phyloP scores from a whole-genome alignment of 1,139 yeast genomes.

The Candida gigantensis region DNA sequence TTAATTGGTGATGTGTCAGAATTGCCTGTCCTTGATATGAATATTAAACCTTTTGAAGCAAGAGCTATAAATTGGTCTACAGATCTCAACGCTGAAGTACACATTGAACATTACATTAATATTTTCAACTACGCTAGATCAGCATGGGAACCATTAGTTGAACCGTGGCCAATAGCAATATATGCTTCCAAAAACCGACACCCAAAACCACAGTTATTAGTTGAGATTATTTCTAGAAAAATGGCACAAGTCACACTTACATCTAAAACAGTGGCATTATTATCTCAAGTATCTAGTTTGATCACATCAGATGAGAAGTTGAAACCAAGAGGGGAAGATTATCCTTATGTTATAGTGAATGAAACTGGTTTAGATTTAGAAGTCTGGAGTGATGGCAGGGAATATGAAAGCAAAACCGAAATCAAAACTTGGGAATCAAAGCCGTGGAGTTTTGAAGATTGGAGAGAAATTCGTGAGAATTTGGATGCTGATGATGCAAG shows the following conservation, averaged over 20 bases:
- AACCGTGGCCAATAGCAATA: conserved; percentile 81
- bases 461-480: conserved; percentile 83
- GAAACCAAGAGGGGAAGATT: conserved; percentile 74
- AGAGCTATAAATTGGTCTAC: conserved; percentile 88
- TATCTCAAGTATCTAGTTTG: conserved; percentile 66
- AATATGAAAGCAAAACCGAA: conserved; percentile 21
- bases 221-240: conserved; percentile 71
- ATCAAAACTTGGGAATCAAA: conserved; percentile 53
- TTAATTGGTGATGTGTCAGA: conserved; percentile 94
- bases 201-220: conserved; percentile 49
- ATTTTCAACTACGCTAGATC: conserved; percentile 90
- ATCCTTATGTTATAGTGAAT: conserved; percentile 79
- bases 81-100: conserved; percentile 71
- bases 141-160: conserved; percentile 94
- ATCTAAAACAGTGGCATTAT: conserved; percentile 74
- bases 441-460: conserved; percentile 95
- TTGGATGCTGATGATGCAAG: conserved; percentile 67
- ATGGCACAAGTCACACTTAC: conserved; percentile 81
- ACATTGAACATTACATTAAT: conserved; percentile 70
- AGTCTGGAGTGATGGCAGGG: conserved; percentile 62
- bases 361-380: conserved; percentile 82
- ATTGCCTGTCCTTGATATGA: conserved; percentile 84
- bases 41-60: conserved; percentile 70
- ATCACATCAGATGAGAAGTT: conserved; percentile 54
- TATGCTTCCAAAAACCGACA: conserved; percentile 57